phyloP scores from a whole-genome alignment of 805 yeast genomes.

The Danielozyma ontarioensis region DNA sequence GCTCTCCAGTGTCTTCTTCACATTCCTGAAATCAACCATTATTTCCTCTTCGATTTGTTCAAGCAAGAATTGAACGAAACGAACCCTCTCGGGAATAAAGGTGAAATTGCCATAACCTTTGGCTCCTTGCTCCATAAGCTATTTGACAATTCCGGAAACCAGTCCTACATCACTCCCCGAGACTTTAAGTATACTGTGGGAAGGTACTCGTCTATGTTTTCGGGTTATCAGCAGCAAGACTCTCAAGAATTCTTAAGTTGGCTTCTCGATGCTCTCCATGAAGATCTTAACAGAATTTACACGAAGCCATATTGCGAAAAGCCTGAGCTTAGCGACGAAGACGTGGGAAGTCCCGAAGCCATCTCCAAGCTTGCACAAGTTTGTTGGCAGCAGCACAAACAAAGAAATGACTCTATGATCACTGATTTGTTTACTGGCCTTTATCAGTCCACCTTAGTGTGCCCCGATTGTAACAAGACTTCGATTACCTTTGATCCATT shows the following conservation, averaged over 20 bases:
- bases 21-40: constrained; percentile 74
- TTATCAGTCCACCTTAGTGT: constrained; percentile 82
- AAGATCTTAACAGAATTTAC: constrained; percentile 78
- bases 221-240: constrained; percentile 84
- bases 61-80: constrained; percentile 61
- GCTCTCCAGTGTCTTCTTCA: constrained; percentile 88
- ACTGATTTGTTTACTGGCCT: constrained; percentile 85
- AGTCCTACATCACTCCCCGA: constrained; percentile 48
- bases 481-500: constrained; percentile 93
- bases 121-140: constrained; percentile 60
- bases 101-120: constrained; percentile 75
- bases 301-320: constrained; percentile 85
- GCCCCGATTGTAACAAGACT: constrained; percentile 77
- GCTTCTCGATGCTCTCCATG: constrained; percentile 83
- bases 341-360: constrained; percentile 47
- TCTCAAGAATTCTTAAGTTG: constrained; percentile 90
- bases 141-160: constrained; percentile 30
- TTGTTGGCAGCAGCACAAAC: constrained; percentile 77
- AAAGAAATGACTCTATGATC: constrained; percentile 79
- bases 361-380: constrained; percentile 60
- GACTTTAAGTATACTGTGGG: constrained; percentile 79
- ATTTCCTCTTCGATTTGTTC: constrained; percentile 61
- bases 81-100: constrained; percentile 84
- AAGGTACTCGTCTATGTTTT: constrained; percentile 68
- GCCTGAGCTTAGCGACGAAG: constrained; percentile 70